Evolutionary conservation across 805 yeast species (phyloP).

Genomic region (Teunomyces stri): DNA sequence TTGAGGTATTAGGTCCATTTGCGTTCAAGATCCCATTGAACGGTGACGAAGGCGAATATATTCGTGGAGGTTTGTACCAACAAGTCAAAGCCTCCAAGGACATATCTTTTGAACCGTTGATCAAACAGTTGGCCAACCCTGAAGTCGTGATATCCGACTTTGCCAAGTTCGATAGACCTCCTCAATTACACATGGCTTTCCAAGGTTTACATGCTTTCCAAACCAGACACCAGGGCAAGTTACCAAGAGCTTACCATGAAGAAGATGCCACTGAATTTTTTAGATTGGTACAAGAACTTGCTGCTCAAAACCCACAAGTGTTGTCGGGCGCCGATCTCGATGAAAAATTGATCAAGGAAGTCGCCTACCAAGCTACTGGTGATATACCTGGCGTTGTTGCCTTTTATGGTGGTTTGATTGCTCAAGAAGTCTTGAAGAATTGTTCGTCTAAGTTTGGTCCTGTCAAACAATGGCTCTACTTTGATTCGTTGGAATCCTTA

Average conservation of each 20-base stretch:
- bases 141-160: slow-evolving; percentile 81
- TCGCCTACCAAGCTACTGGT: slow-evolving; percentile 85
- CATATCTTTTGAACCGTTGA: slow-evolving; percentile 60
- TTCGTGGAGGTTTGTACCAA: slow-evolving; percentile 84
- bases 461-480: slow-evolving; percentile 85
- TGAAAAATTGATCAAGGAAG: slow-evolving; percentile 62
- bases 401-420: slow-evolving; percentile 88
- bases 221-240: slow-evolving; percentile 54
- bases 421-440: slow-evolving; percentile 95
- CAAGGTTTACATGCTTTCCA: slow-evolving; percentile 81
- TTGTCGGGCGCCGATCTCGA: slow-evolving; percentile 56
- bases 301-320: slow-evolving; percentile 53
- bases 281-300: slow-evolving; percentile 56
- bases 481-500: slow-evolving; percentile 89
- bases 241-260: slow-evolving; percentile 75
- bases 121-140: slow-evolving; percentile 68
- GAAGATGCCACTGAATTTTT: slow-evolving; percentile 72
- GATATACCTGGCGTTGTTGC: slow-evolving; percentile 89
- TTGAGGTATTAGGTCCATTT: slow-evolving; percentile 91
- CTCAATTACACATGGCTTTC: slow-evolving; percentile 87
- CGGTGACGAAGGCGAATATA: slow-evolving; percentile 57
- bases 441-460: slow-evolving; percentile 96
- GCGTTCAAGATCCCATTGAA: slow-evolving; percentile 74
- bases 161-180: slow-evolving; percentile 91
- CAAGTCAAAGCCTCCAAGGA: slow-evolving; percentile 84